Conservation (phyloP, 352 stramenopile genomes). For the Pythium sukuiense region DNA sequence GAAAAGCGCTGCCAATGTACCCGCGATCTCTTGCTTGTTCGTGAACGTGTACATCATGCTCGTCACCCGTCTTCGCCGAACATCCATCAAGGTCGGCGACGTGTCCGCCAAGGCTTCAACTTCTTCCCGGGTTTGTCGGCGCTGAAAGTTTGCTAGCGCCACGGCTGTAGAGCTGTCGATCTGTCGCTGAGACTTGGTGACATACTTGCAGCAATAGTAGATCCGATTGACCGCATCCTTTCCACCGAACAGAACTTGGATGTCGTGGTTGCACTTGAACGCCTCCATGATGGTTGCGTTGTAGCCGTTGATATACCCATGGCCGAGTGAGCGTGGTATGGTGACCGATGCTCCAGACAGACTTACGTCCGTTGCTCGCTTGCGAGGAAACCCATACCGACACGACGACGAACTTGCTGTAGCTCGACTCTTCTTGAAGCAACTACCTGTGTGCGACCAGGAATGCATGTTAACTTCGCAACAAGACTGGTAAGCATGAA, state of each 20-base stretch:
- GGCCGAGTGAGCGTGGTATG: background rate
- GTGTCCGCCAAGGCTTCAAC: background rate
- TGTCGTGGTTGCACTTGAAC: slow-evolving; percentile 19
- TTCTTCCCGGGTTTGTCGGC: slow-evolving; percentile 3
- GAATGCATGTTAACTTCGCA: slow-evolving; percentile 16
- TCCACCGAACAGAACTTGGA: slow-evolving; percentile 14
- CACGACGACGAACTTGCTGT: background rate
- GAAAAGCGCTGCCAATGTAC: background rate
- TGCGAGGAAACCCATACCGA: slow-evolving; percentile 18
- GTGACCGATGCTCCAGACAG: background rate
- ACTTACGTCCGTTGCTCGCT: background rate
- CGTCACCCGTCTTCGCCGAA: slow-evolving; percentile 13
- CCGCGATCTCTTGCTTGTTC: background rate
- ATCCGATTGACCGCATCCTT: slow-evolving; percentile 15
- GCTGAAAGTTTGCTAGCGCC: slow-evolving; percentile 19
- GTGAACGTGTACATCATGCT: slow-evolving; percentile 16
- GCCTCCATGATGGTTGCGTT: slow-evolving; percentile 2
- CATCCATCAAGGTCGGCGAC: background rate
- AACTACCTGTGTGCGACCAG: slow-evolving; percentile 21
- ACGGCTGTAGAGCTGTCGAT: slow-evolving; percentile 20
- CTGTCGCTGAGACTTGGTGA: slow-evolving; percentile 19
- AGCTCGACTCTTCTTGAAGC: slow-evolving; percentile 20
- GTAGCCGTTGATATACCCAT: slow-evolving; percentile 24
- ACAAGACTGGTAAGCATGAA: slow-evolving; percentile 12
- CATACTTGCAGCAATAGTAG: slow-evolving; percentile 29